A percentile compares a stretch with the other conserved stretches of the same genome.
Evolutionary conservation across 2,329 filamentous ascomycete genomes (phyloP).

Genomic region (Colletotrichum chlorophyti): DNA sequence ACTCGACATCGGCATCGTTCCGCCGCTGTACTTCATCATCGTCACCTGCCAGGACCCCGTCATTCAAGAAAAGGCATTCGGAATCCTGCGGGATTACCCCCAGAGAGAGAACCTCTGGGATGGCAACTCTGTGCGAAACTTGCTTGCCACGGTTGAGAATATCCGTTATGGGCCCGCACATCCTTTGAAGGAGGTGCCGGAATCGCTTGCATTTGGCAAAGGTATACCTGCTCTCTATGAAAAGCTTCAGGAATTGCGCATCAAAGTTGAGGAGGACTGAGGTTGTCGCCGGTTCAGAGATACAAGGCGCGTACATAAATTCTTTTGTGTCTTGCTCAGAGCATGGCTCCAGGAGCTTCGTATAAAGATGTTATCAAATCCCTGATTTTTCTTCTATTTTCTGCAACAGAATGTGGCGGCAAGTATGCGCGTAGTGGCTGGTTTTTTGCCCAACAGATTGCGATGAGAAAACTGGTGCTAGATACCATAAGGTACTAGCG

Average conservation of each 20-base stretch:
- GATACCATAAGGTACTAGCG: too few species aligned
- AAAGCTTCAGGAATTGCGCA: slow-evolving; percentile 2
- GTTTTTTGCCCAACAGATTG: too few species aligned
- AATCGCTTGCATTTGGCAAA: slow-evolving; percentile 6
- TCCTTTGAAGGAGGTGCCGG: neutral
- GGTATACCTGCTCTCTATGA: slow-evolving; percentile 18
- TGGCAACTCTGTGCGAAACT: slow-evolving; percentile 7
- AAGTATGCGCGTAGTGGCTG: too few species aligned
- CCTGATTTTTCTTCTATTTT: too few species aligned
- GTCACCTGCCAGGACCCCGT: slow-evolving; percentile 3
- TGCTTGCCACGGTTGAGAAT: slow-evolving; percentile 13
- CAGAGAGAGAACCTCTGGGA: slow-evolving; percentile 15
- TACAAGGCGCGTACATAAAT: too few species aligned
- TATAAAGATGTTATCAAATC: too few species aligned
- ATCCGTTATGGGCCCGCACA: neutral
- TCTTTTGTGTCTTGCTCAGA: too few species aligned
- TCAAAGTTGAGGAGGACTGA: neutral
- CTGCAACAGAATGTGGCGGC: too few species aligned
- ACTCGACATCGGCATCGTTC: slow-evolving; percentile 18
- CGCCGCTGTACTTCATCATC: slow-evolving; percentile 13
- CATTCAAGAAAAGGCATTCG: slow-evolving; percentile 8
- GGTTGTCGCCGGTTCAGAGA: neutral
- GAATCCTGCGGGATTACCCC: slow-evolving; percentile 6
- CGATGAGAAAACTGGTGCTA: too few species aligned
- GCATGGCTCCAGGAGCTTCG: too few species aligned